A percentile compares a stretch with the other conserved stretches of the same genome.
Evolutionary conservation across 2,329 filamentous ascomycete genomes (phyloP).

Genomic region (Diaporthe aspalathi): DNA sequence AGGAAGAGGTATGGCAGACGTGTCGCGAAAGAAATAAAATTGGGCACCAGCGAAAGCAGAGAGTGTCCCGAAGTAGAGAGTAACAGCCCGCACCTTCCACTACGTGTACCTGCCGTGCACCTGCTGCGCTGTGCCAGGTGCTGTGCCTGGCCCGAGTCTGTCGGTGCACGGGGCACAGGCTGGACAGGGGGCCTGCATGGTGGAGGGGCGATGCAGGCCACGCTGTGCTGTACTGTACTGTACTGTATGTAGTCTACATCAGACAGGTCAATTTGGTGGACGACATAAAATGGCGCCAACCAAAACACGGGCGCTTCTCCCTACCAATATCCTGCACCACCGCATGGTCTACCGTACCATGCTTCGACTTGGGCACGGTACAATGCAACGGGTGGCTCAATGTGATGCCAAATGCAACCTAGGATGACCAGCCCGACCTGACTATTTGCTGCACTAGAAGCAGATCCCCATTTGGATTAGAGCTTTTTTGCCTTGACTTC

Average conservation of each 20-base stretch:
- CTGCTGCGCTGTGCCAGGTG: no score
- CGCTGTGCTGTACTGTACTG: slow-evolving; percentile 17
- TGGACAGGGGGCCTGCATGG: slow-evolving; percentile 5
- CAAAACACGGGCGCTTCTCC: slow-evolving; percentile 14
- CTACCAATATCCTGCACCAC: background rate
- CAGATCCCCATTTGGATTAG: slow-evolving; percentile 21
- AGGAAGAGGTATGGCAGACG: slow-evolving; percentile 30
- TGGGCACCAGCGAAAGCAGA: slow-evolving; percentile 37
- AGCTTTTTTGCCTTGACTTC: background rate
- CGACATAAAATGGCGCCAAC: slow-evolving; percentile 26
- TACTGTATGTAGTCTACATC: background rate
- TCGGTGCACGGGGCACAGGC: slow-evolving; percentile 20
- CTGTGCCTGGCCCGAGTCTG: slow-evolving; percentile 20
- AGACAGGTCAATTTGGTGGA: slow-evolving; percentile 21
- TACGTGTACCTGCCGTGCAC: background rate
- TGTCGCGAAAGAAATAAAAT: slow-evolving; percentile 37
- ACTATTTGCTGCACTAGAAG: slow-evolving; percentile 29
- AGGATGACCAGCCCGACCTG: background rate
- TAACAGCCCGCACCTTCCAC: background rate
- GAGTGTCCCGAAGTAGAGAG: slow-evolving; percentile 16
- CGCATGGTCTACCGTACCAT: background rate
- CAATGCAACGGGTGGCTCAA: slow-evolving; percentile 10
- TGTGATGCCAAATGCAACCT: slow-evolving; percentile 12
- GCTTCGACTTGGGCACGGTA: background rate
- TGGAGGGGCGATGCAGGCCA: slow-evolving; percentile 16